Evolutionary conservation across 2,329 filamentous ascomycete genomes (phyloP), one percentile per base, ranked within the genome.

Genomic region (Pseudocercospora eumusae): DNA sequence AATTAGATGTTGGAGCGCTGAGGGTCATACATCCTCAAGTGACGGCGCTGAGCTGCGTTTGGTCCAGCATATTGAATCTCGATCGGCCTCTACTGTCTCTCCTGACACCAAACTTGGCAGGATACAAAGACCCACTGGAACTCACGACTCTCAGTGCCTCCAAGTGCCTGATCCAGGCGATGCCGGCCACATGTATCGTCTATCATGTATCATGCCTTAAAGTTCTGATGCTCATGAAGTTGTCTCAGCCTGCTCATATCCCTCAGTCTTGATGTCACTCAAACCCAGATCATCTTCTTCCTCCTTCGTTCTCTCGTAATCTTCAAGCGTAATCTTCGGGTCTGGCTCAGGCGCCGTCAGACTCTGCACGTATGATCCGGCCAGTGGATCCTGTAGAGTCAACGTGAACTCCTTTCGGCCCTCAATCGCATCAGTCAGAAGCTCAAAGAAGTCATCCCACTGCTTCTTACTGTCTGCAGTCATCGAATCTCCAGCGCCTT

Each of bases 241-340:
- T 45, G 63, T 63, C 50, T 59, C 44, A 33, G 57, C 53, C 59
- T 70, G 67, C 75, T 89, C 89, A 73, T 99, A 98, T 0, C 87
- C 88, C 75, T 98, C 93, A 0, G 88, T 87, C 83, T 93, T 95
- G 88, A 99, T 99, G 73, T 99, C 95, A 62, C 81, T 87, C 67
- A 99, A 79, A 0, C 95, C 95, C 10, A 99, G 80, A 62, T 97
- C 91, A 72, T 99, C 95, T 78, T 96, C 91, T 74, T 99, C 95
- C 75, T 97, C 91, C 0, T 89, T 87, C 0, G 93, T 96, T 64
- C 95, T 85, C 63, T 90, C 86, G 75, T 99, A 99, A 28, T 91
- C 89, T 78, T 91, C 90, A 2, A 86, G 83, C 61, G 84, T 86
- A 74, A 99, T 89, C 77, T 95, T 89, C 15, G 88, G 88, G 73